Evolutionary conservation across 176 grass and related monocot genomes (phyloP).

Genomic region (Triticum monococcum): DNA sequence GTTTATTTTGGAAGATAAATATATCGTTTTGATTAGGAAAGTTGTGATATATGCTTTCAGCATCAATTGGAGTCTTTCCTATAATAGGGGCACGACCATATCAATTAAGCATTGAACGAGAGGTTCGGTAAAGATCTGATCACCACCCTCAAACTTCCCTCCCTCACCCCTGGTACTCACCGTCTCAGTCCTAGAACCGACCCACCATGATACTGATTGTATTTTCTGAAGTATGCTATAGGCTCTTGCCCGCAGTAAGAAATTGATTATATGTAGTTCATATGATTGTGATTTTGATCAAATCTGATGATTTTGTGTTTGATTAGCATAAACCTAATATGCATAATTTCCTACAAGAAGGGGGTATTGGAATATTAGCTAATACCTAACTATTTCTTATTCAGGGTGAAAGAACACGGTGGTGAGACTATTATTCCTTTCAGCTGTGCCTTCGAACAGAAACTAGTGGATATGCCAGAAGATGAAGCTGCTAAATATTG

Average conservation of each 20-base stretch:
- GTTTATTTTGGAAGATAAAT: neutral
- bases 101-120: neutral
- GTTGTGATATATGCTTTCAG: neutral
- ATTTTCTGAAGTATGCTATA: neutral
- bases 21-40: neutral
- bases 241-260: neutral
- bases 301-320: neutral
- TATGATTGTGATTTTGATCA: neutral
- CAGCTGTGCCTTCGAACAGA: constrained; percentile 86
- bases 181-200: neutral
- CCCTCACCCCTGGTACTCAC: neutral
- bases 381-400: constrained; percentile 13
- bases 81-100: neutral
- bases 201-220: neutral
- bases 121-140: neutral
- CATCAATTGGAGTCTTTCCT: neutral
- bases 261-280: neutral
- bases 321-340: neutral
- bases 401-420: constrained; percentile 95
- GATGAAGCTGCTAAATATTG: constrained; percentile 99
- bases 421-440: constrained; percentile 91
- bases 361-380: neutral
- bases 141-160: neutral
- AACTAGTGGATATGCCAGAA: constrained; percentile 85
- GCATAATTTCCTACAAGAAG: neutral